A percentile compares a stretch with the other conserved stretches of the same genome.
Conservation (phyloP, 2,329 filamentous ascomycete species). For the Blumeria graminis region DNA sequence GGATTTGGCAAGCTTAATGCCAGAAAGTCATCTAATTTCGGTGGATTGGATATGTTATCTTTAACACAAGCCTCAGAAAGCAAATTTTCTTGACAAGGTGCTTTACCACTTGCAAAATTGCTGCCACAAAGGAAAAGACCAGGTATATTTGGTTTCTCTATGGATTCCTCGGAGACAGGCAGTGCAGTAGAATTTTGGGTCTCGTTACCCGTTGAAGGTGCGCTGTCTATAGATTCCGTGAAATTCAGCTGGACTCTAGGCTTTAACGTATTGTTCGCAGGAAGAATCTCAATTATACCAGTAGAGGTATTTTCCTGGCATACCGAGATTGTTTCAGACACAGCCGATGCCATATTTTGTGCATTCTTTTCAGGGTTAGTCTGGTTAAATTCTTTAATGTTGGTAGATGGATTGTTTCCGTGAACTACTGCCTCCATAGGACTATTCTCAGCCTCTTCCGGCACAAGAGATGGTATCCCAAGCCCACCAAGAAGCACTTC, state of each 20-base stretch:
- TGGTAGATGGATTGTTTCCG: background rate
- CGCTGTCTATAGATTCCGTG: background rate
- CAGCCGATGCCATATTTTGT: background rate
- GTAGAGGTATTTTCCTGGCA: background rate
- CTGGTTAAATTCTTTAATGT: background rate
- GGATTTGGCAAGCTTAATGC: too few species aligned
- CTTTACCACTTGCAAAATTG: background rate
- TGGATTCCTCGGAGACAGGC: background rate
- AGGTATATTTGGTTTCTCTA: constrained; percentile 2
- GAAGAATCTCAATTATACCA: background rate
- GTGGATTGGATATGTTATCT: too few species aligned
- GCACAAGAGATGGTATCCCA: background rate
- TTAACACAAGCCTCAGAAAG: too few species aligned
- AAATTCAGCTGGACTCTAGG: background rate
- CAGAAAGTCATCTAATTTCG: too few species aligned
- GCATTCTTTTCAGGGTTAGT: background rate
- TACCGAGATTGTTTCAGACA: background rate
- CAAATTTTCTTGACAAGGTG: background rate
- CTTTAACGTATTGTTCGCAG: background rate
- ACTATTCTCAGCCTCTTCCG: background rate
- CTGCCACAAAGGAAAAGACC: constrained; percentile 1
- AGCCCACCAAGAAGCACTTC: constrained; percentile 12
- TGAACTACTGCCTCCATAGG: background rate
- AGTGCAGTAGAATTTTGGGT: background rate
- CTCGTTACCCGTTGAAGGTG: background rate